Percentiles rank a stretch among this genome's conserved stretches.
Evolutionary conservation across 768 basidiomycete genomes (phyloP).

Genomic region (Cystobasidium ongulense): DNA sequence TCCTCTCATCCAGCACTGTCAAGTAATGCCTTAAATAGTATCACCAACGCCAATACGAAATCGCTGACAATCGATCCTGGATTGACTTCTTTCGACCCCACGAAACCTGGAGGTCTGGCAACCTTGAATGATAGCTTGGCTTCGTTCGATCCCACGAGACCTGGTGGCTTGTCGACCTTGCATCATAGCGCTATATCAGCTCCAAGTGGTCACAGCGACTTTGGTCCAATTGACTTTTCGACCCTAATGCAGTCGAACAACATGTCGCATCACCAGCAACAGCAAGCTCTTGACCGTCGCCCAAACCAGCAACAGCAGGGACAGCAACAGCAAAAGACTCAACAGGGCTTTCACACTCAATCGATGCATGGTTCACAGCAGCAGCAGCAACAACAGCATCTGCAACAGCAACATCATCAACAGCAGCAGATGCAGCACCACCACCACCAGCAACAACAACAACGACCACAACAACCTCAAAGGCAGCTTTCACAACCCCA

Average conservation of each 20-base stretch:
- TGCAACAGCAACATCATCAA: not conserved
- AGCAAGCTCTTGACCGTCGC: too few relatives aligned
- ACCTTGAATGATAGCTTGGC: not conserved
- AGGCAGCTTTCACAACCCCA: too few relatives aligned
- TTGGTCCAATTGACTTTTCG: not conserved
- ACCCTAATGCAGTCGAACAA: not conserved
- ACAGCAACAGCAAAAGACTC: conserved; percentile 1
- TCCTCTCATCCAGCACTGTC: not conserved
- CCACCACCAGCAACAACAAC: not conserved
- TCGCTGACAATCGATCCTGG: not conserved
- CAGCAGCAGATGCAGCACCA: not conserved
- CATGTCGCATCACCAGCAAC: not conserved
- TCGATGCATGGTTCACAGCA: not conserved
- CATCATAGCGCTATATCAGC: not conserved
- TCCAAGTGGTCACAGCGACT: not conserved
- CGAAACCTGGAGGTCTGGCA: not conserved
- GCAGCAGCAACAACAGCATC: not conserved
- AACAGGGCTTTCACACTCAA: not conserved
- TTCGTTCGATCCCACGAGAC: not conserved
- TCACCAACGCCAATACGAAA: not conserved
- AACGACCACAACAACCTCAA: not conserved
- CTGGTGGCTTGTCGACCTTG: not conserved
- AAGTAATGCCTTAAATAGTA: not conserved
- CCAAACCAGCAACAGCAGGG: not conserved
- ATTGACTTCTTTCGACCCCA: not conserved